Evolutionary conservation across 768 basidiomycete species (phyloP).

Genomic region (Chalciporus sphaerocephalus): DNA sequence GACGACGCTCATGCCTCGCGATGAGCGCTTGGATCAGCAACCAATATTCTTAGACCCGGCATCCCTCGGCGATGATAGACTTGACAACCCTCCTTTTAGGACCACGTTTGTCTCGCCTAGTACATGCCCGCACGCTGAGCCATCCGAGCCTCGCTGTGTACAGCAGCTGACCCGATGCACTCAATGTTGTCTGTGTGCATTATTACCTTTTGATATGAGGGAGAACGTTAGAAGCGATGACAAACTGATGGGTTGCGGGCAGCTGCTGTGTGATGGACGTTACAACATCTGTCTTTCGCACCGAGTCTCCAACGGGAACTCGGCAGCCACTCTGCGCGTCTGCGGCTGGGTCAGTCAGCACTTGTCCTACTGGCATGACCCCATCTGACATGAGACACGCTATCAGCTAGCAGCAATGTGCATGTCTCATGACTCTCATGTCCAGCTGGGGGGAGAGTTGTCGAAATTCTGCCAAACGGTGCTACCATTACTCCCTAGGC

Average conservation of each 20-base stretch:
- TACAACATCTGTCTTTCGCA: too few relatives aligned
- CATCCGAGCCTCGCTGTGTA: too few relatives aligned
- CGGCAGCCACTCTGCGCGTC: too few relatives aligned
- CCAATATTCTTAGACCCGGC: neutral
- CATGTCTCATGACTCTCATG: neutral
- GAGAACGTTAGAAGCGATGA: neutral
- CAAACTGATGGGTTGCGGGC: too few relatives aligned
- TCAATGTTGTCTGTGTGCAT: neutral
- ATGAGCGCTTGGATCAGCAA: too few relatives aligned
- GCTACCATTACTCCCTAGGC: too few relatives aligned
- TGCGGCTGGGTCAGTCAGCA: too few relatives aligned
- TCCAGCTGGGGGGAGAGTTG: too few relatives aligned
- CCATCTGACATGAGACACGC: neutral
- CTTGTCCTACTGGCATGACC: neutral
- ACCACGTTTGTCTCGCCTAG: constrained; percentile 14
- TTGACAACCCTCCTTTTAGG: constrained; percentile 3
- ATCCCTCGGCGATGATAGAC: too few relatives aligned
- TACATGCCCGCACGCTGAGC: neutral
- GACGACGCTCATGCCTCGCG: too few relatives aligned
- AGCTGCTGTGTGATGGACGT: too few relatives aligned
- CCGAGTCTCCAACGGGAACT: neutral
- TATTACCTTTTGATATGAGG: neutral
- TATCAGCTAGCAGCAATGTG: neutral
- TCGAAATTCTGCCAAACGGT: too few relatives aligned
- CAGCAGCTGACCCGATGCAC: neutral